Conservation (phyloP, 768 basidiomycete genomes). For the Lentinula lateritia region DNA sequence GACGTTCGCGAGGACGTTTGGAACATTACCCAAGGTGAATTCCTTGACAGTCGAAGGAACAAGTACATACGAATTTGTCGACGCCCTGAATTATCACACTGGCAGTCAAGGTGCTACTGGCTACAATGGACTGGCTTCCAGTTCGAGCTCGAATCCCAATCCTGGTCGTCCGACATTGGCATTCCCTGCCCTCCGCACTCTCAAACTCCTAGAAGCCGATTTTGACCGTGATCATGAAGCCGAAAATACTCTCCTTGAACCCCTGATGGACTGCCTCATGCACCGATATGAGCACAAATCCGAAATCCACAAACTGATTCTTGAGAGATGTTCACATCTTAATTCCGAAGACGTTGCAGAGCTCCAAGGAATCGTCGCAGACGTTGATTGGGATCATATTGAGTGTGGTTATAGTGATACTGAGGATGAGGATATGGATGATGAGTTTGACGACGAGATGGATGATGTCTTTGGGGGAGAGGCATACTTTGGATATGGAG, state of each 20-base stretch:
- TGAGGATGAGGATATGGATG: constrained; percentile 6
- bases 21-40: constrained; percentile 19
- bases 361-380: constrained; percentile 14
- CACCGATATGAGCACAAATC: constrained; percentile 2
- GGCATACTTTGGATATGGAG: constrained; percentile 2
- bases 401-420: not conserved
- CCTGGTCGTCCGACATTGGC: not conserved
- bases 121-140: not conserved
- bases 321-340: constrained; percentile 1
- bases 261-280: constrained; percentile 5
- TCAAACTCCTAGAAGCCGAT: constrained; percentile 2
- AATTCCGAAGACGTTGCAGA: constrained; percentile 24
- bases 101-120: not conserved
- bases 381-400: constrained; percentile 7
- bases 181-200: constrained; percentile 8
- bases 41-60: constrained; percentile 18
- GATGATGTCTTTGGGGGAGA: not conserved
- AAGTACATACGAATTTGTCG: constrained; percentile 17
- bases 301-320: constrained; percentile 4
- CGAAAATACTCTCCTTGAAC: not conserved
- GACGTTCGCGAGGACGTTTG: constrained; percentile 21
- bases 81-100: constrained; percentile 13
- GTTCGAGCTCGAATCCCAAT: not conserved
- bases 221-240: constrained; percentile 1
- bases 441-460: constrained; percentile 1